Base-by-base conservation (phyloP, 345 rosid species). In the Hypericum perforatum region DNA sequence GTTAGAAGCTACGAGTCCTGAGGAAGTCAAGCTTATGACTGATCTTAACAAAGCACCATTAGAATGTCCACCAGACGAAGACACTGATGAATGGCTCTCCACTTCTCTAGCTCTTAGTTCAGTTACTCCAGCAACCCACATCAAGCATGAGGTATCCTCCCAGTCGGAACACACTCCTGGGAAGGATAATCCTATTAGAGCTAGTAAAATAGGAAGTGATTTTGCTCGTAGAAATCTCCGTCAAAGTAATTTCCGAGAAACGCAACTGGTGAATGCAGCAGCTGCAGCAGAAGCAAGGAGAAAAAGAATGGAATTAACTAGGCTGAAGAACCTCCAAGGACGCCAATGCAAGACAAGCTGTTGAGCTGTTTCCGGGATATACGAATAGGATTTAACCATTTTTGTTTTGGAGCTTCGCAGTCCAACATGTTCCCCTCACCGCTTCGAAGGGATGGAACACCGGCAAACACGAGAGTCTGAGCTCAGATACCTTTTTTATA, bases 261-360 rank as follows among this genome's bases (percentile, higher is more conserved):
- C 65, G 80, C 74, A 67, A 61, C 59, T 54, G 36, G 63, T 41
- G 40, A 78, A 64, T 40, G 71, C 83, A 48, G 44, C 66, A 50
- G 80, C 82, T 32, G 95, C 91, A 52, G 80, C 97, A 7, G 77
- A 77, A 66, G 94, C 94, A 9, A 83, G 89, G 56, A 86, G 74
- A 91, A 73, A 85, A 70, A 74, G 91, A 61, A 90, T 81, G 63
- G 91, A 90, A 59, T 84, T 86, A 43, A 82, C 89, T 7, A 84
- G 71, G 76, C 78, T 82, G 12, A 90, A 86, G 70, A 76, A 70
- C 73, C 63, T 79, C 38, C 76, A 90, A 40, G 74, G 85, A 39
- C 71, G 88, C 47, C 89, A 80, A 48, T 79, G 78, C 61, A 71
- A 68, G 49, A 68, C 72, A 72, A 78, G 75, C 53, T 76, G 74